phyloP scores from a whole-genome alignment of 208 protist genomes.

The Borovskyia barvae region DNA sequence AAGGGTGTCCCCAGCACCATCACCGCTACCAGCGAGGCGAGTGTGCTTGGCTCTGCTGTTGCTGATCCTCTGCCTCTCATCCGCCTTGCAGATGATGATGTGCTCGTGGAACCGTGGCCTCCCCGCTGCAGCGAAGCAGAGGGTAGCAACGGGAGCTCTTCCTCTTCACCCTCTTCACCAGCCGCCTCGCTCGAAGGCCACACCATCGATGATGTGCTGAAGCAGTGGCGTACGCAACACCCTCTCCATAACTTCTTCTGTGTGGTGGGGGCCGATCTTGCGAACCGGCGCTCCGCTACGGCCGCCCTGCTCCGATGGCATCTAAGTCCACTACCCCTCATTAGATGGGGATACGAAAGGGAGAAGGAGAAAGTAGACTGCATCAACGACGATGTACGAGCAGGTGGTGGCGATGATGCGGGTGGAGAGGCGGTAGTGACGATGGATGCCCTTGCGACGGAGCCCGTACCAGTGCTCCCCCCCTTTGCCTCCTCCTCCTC shows the following conservation, averaged over 20 bases:
- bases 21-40: too few species aligned
- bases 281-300: constrained; percentile 28
- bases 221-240: constrained; percentile 6
- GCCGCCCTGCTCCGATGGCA: constrained; percentile 27
- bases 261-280: constrained; percentile 19
- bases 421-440: too few species aligned
- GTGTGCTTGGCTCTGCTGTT: too few species aligned
- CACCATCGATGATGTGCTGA: constrained; percentile 15
- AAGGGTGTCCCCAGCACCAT: too few species aligned
- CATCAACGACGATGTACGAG: too few species aligned
- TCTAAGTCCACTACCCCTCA: not conserved
- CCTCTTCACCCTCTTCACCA: not conserved
- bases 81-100: constrained; percentile 36
- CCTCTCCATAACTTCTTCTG: constrained; percentile 29
- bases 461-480: too few species aligned
- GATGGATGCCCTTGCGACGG: too few species aligned
- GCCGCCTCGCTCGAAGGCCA: too few species aligned
- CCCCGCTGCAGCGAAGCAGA: not conserved
- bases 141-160: too few species aligned
- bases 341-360: constrained; percentile 17
- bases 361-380: too few species aligned
- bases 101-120: constrained; percentile 51
- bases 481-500: constrained; percentile 2
- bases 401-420: constrained; percentile 1
- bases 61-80: constrained; percentile 10